phyloP scores from a whole-genome alignment of 768 basidiomycete genomes.

The Crassisporium funariophilum region DNA sequence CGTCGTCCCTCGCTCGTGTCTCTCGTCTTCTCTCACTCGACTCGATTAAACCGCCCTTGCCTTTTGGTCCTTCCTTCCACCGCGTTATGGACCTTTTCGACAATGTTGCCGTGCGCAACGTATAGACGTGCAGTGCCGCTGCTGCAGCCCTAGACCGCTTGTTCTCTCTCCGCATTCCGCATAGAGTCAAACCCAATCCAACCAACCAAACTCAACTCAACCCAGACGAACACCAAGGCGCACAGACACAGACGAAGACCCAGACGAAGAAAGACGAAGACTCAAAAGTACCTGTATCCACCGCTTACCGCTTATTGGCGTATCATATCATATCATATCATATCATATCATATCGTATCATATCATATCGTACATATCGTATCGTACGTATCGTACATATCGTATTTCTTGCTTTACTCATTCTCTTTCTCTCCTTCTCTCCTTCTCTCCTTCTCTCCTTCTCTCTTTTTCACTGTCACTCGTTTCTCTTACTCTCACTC shows the following conservation, averaged over 20 bases:
- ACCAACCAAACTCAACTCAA: not conserved
- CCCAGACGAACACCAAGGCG: too few relatives aligned
- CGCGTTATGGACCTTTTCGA: too few relatives aligned
- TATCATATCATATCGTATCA: not conserved
- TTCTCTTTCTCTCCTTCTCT: not conserved
- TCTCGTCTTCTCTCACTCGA: too few relatives aligned
- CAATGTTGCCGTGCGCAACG: too few relatives aligned
- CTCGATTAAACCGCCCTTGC: too few relatives aligned
- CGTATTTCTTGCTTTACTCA: not conserved
- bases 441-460: not conserved
- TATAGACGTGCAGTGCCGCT: too few relatives aligned
- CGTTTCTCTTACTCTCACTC: not conserved
- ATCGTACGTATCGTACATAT: not conserved
- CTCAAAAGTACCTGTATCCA: not conserved
- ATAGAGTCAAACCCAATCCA: not conserved
- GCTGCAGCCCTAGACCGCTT: too few relatives aligned
- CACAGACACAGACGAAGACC: too few relatives aligned
- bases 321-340: not conserved
- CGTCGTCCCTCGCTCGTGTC: too few relatives aligned
- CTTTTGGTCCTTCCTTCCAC: too few relatives aligned
- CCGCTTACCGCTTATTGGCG: not conserved
- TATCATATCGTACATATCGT: not conserved
- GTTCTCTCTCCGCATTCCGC: not conserved
- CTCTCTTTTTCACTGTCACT: not conserved
- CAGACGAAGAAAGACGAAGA: too few relatives aligned